Evolutionary conservation across 2,329 filamentous ascomycete genomes (phyloP).

Genomic region (Ceratocystis colombiana): DNA sequence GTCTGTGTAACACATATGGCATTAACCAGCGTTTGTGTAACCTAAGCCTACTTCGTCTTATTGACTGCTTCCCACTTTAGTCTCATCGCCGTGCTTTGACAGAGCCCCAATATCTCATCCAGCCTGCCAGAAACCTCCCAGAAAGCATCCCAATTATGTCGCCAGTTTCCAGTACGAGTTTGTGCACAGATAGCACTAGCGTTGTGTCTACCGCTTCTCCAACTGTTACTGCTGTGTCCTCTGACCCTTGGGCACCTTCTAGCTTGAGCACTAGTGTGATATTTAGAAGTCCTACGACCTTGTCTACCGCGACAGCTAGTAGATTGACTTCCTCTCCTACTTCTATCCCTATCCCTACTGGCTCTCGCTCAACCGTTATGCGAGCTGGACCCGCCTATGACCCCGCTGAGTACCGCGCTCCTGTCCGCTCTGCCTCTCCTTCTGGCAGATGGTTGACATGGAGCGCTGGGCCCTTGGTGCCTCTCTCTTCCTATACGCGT

Average conservation of each 20-base stretch:
- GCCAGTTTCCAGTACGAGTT: not conserved
- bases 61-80: not conserved
- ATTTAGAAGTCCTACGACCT: not conserved
- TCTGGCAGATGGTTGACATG: conserved; percentile 10
- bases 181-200: not conserved
- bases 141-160: not conserved
- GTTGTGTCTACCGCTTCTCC: conserved; percentile 4
- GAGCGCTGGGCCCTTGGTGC: not conserved
- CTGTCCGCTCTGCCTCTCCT: conserved; percentile 2
- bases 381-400: conserved; percentile 12
- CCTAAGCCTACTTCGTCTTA: not conserved
- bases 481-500: not conserved
- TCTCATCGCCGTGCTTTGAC: not conserved
- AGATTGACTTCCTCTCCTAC: not conserved
- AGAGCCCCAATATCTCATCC: not conserved
- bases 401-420: not conserved
- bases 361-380: not conserved
- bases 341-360: not conserved
- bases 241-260: conserved; percentile 16
- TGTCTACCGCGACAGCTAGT: not conserved
- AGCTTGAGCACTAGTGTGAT: conserved; percentile 14
- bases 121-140: not conserved
- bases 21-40: not conserved
- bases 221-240: not conserved
- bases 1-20: not conserved